phyloP scores from a whole-genome alignment of 1,284 basidiomycete genomes.

The Leccinum subrobustum region DNA sequence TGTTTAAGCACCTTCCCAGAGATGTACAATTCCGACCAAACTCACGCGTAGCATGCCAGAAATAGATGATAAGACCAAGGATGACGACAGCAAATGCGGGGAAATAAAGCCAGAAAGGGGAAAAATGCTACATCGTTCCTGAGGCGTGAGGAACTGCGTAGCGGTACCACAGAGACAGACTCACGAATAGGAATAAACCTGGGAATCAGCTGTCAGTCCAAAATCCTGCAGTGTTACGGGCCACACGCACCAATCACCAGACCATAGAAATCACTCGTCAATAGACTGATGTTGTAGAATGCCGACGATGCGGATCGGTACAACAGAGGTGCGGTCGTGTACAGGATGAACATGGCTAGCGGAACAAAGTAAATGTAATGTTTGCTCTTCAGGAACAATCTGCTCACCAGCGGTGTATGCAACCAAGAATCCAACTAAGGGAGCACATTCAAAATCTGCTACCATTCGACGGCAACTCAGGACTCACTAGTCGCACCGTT shows the following conservation, averaged over 20 bases:
- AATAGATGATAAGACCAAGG: slow-evolving; percentile 74
- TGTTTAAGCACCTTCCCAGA: slow-evolving; percentile 8
- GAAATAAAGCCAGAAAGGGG: slow-evolving; percentile 84
- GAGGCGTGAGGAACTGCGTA: slow-evolving; percentile 13
- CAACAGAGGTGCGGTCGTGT: slow-evolving; percentile 80
- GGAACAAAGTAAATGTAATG: slow-evolving; percentile 12
- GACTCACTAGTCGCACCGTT: slow-evolving; percentile 61
- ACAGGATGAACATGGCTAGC: slow-evolving; percentile 76
- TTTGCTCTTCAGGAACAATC: not conserved
- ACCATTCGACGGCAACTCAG: not conserved
- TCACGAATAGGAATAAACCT: slow-evolving; percentile 69
- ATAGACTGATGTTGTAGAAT: slow-evolving; percentile 79
- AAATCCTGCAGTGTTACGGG: not conserved
- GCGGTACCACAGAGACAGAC: slow-evolving; percentile 23
- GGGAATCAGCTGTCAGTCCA: slow-evolving; percentile 9
- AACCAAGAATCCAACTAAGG: slow-evolving; percentile 65
- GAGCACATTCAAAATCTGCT: slow-evolving; percentile 1
- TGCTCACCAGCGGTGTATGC: slow-evolving; percentile 64
- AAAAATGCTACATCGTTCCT: slow-evolving; percentile 55
- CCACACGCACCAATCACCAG: slow-evolving; percentile 67
- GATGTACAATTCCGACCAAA: slow-evolving; percentile 17
- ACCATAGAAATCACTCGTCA: slow-evolving; percentile 85
- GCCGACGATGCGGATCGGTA: slow-evolving; percentile 82
- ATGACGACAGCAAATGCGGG: slow-evolving; percentile 68
- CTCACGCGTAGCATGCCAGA: slow-evolving; percentile 79